Percentiles rank a stretch among this genome's conserved stretches.
These are phyloP conservation scores for Scytalidium lignicola DNA, from an alignment of 2,329 filamentous ascomycete species.

Conservation along the genomic window DNA sequence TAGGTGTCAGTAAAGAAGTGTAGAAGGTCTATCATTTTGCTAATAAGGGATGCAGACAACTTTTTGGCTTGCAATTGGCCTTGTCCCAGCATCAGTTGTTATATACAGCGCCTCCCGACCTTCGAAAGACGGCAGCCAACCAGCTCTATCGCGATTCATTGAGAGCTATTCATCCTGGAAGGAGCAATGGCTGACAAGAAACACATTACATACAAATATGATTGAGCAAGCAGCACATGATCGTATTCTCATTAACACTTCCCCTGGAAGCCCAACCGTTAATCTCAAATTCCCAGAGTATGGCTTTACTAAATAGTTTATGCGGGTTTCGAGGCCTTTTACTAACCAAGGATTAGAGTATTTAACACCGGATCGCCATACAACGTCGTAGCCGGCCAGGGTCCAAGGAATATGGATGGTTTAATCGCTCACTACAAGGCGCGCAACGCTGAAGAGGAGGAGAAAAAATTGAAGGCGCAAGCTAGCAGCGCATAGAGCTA, in stretches of 20 bases:
- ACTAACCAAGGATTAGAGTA: conserved; percentile 39
- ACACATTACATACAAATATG: conserved; percentile 54
- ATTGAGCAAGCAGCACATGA: conserved; percentile 60
- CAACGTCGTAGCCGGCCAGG: conserved; percentile 58
- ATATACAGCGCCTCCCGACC: conserved; percentile 39
- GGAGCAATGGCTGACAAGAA: conserved; percentile 48
- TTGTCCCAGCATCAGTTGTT: conserved; percentile 38
- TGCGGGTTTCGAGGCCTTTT: neutral
- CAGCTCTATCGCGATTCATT: conserved; percentile 44
- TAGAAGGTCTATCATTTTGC: conserved; percentile 1
- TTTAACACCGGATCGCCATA: conserved; percentile 59
- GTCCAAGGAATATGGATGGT: conserved; percentile 49
- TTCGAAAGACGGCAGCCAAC: conserved; percentile 30
- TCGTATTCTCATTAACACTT: conserved; percentile 51
- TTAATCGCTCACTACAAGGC: conserved; percentile 60
- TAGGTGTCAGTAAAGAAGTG: conserved; percentile 40
- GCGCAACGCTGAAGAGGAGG: conserved; percentile 50
- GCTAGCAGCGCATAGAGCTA: neutral
- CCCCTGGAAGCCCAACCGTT: conserved; percentile 37
- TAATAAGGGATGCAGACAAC: conserved; percentile 31
- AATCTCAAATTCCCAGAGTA: conserved; percentile 62
- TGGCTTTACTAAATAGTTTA: conserved; percentile 31
- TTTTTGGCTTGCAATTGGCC: conserved; percentile 41
- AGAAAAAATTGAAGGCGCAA: conserved; percentile 41
- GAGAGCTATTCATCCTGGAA: conserved; percentile 48